Percentiles rank a stretch among this genome's conserved stretches.
These are phyloP conservation scores for Micromonas pusilla DNA, from an alignment of 139 green algal species.

Conservation along the genomic window DNA sequence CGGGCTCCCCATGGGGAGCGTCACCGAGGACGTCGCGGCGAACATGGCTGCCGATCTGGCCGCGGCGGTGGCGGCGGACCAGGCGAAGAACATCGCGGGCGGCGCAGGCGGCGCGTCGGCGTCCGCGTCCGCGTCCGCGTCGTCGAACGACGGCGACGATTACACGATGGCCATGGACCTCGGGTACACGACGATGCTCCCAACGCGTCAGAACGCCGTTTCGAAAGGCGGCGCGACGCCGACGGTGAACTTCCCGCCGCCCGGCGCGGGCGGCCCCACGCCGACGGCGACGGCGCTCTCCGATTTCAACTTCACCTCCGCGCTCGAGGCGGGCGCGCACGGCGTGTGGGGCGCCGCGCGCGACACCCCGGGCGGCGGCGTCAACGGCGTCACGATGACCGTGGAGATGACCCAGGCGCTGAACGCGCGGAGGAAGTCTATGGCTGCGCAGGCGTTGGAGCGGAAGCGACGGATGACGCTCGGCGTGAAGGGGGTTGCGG, in stretches of 20 bases:
- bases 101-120: too few relatives aligned
- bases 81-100: not conserved
- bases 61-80: not conserved
- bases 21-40: slow-evolving; percentile 5
- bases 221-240: not conserved
- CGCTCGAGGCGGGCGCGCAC: not conserved
- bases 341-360: not conserved
- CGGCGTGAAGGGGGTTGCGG: not conserved
- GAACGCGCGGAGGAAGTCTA: not conserved
- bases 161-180: slow-evolving; percentile 13
- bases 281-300: not conserved
- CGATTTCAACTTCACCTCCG: not conserved
- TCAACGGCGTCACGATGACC: not conserved
- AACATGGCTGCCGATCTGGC: not conserved
- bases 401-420: not conserved
- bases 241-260: not conserved
- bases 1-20: slow-evolving; percentile 4
- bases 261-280: not conserved
- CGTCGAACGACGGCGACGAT: not conserved
- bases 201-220: too few relatives aligned
- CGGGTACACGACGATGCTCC: not conserved
- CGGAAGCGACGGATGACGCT: not conserved
- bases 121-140: too few relatives aligned
- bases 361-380: too few relatives aligned
- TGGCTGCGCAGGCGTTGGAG: not conserved